Base-by-base conservation (phyloP, 2,329 filamentous ascomycete genomes). In the Thielaviopsis populi region DNA sequence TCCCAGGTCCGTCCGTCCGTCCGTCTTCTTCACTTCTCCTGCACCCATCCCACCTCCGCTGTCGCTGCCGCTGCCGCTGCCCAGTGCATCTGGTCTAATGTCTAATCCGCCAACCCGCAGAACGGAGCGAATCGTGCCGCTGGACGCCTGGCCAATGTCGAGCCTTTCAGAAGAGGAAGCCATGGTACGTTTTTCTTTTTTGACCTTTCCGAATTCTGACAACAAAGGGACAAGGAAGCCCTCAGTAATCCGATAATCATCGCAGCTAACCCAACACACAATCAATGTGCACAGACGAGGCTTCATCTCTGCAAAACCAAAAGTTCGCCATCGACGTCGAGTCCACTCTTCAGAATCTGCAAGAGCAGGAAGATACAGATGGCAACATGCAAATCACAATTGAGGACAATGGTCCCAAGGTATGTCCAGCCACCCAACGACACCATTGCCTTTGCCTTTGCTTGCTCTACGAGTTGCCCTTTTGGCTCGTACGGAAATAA, bases 341-440 rank as follows among this genome's bases (percentile, higher is more conserved):
- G 59, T 79, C 83, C 24, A 96, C 91, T 0, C 80, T 96, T 65
- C 81, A 91, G 71, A 86, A 83, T 66, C 79, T 99, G 54, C 80
- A 90, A 67, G 83, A 84, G 43, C 87, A 92, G 68, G 94, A 99
- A 74, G 94, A 99, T 71, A 95, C 91, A 37, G 91, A 99, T 74
- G 80, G 83, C 64, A 96, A 99, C 74, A 89, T 90, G 80, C 91
- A 97, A 74, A 99, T 99, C 73, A 99, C 94, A 37, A 95, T 97
- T 70, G 94, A 97, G 72, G 94, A 99, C 75, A 82, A 83, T 68
- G 94, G 94, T 0, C 92, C 94, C 60, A 99, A 97, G 81, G 88
- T 87, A 73, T 68, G 71, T 59, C 30, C 3, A 56, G 27, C 17
- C 11, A 33, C 37, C 17, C 10, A 17, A 8, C 17, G 5, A 8